Conservation (phyloP, 306 rosid species). For the Bauhinia variegata region DNA sequence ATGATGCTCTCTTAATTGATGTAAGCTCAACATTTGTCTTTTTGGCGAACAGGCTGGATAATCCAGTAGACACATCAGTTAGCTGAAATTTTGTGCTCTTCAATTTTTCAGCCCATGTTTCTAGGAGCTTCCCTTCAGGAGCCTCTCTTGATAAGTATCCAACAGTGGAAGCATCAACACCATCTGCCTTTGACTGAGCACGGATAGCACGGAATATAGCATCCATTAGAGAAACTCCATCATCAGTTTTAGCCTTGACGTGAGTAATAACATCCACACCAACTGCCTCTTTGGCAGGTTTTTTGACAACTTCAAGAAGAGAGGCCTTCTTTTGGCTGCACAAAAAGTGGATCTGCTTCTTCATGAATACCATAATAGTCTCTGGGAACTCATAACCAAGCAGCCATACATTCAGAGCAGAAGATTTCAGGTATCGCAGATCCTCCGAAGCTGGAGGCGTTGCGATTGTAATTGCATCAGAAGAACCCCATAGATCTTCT, state of each 20-base stretch:
- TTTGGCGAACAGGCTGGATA: slow-evolving; percentile 69
- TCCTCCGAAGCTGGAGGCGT: slow-evolving; percentile 91
- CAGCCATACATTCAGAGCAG: slow-evolving; percentile 82
- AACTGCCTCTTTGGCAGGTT: slow-evolving; percentile 67
- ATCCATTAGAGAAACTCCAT: slow-evolving; percentile 78
- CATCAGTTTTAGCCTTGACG: slow-evolving; percentile 74
- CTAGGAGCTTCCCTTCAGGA: slow-evolving; percentile 85
- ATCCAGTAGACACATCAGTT: slow-evolving; percentile 76
- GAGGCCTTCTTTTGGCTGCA: slow-evolving; percentile 91
- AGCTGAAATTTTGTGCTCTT: slow-evolving; percentile 56
- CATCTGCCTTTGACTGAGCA: slow-evolving; percentile 64
- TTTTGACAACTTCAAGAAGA: slow-evolving; percentile 69
- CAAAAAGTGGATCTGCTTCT: slow-evolving; percentile 78
- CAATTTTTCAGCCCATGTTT: slow-evolving; percentile 76
- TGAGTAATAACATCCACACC: slow-evolving; percentile 81
- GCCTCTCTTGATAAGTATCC: slow-evolving; percentile 81
- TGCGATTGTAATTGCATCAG: slow-evolving; percentile 69
- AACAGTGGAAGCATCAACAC: slow-evolving; percentile 55
- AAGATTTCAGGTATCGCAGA: slow-evolving; percentile 85
- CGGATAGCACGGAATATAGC: slow-evolving; percentile 62
- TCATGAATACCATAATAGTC: slow-evolving; percentile 83
- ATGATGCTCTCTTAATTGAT: slow-evolving; percentile 79
- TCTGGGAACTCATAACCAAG: slow-evolving; percentile 94
- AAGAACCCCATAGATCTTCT: slow-evolving; percentile 72
- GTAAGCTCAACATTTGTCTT: slow-evolving; percentile 73